These are phyloP conservation scores for Boletus tomentosulus DNA, from an alignment of 768 basidiomycete genomes.

Conservation along the genomic window DNA sequence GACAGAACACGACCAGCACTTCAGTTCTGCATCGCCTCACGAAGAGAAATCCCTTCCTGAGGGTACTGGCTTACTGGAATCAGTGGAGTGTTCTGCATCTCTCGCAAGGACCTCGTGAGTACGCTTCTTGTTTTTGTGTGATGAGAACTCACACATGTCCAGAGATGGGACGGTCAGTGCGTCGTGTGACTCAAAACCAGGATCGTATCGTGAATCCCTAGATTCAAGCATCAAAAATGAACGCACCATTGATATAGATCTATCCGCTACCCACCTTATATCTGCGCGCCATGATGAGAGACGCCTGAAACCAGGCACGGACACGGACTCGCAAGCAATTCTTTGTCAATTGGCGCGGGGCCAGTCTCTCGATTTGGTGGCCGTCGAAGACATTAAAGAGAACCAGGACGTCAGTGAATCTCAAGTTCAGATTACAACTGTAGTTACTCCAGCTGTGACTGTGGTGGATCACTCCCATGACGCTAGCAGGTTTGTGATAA, in stretches of 20 bases:
- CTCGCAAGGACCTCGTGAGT: conserved; percentile 2
- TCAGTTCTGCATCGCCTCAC: not conserved
- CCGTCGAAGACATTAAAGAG: not conserved
- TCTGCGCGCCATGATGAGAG: not conserved
- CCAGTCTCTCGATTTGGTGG: not conserved
- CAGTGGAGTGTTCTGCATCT: not conserved
- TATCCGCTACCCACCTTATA: not conserved
- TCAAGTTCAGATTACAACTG: not conserved
- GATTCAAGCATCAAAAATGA: not conserved
- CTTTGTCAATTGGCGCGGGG: not conserved
- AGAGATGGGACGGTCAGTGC: not conserved
- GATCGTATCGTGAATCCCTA: not conserved
- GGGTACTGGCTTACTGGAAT: not conserved
- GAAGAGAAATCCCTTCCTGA: not conserved
- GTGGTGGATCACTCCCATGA: not conserved
- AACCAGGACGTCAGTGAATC: not conserved
- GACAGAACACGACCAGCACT: not conserved
- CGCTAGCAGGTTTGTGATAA: conserved; percentile 3
- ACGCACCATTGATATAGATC: not conserved
- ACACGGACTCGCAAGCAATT: not conserved
- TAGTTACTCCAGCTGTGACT: not conserved
- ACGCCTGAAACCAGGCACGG: not conserved
- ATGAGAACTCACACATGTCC: not conserved
- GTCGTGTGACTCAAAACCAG: not conserved
- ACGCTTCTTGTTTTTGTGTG: not conserved